These are phyloP conservation scores for Tetrapyrgos nigripes DNA, from an alignment of 1,284 basidiomycete species.

Conservation along the genomic window DNA sequence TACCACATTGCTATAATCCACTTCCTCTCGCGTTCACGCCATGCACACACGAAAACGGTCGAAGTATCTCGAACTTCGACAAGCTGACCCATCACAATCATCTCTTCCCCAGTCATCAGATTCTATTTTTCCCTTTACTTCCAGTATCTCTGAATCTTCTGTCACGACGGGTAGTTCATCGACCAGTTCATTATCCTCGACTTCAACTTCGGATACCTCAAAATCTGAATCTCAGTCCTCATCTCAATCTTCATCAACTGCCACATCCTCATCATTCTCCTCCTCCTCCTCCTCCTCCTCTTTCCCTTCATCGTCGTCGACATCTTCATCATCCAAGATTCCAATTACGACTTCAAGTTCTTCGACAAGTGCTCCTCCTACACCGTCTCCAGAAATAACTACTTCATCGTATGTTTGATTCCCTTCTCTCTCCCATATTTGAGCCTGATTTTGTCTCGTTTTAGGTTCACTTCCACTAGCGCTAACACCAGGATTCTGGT, in stretches of 20 bases:
- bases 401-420: neutral
- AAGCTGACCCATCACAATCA: neutral
- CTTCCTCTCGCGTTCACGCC: neutral
- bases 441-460: neutral
- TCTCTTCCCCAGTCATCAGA: neutral
- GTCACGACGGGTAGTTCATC: neutral
- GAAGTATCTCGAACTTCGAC: neutral
- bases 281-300: conserved; percentile 1
- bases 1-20: neutral
- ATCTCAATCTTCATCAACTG: neutral
- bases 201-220: too few relatives aligned
- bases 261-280: conserved; percentile 1
- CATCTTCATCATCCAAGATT: neutral
- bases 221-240: too few relatives aligned
- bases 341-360: neutral
- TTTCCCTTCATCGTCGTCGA: neutral
- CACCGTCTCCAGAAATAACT: neutral
- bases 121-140: neutral
- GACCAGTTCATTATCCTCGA: too few relatives aligned
- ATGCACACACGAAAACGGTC: neutral
- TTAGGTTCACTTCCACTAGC: neutral
- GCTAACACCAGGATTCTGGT: neutral
- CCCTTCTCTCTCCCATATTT: neutral
- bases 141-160: neutral
- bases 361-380: neutral